Base-by-base conservation (phyloP, 768 basidiomycete genomes). In the Podaxis pistillaris region DNA sequence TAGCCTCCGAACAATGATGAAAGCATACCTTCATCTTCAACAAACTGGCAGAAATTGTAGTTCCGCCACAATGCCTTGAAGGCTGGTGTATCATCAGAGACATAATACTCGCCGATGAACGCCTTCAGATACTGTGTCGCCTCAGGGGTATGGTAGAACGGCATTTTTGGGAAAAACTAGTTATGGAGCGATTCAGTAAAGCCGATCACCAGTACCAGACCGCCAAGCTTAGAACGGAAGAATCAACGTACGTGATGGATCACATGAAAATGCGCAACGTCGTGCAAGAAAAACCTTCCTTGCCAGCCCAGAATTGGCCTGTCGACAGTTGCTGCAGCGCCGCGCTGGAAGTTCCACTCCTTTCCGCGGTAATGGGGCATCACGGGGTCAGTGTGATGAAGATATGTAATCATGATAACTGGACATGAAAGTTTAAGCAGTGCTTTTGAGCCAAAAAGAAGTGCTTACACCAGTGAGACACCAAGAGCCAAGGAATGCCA, bases 211-310 rank as follows among this genome's bases (percentile, higher is more conserved):
- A 64, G 17, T 36, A 63, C 60, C 37, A 46, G n/a, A 24, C 49
- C 30, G 33, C n/a, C 8, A 33, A 55, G 8, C 0, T n/a, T 51
- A 28, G 33, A 58, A 9, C 9, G 44, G 33, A 60, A 58, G 40
- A 54, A 30, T n/a, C 19, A 19, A 73, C 79, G 58, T 69, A 81
- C 82, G 68, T 87, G 86, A 67, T 87, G 86, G 47, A 86, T 74
- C 62, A 87, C 85, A 70, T 88, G 87, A 68, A 76, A 86, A 67
- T 87, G 86, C 2, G 84, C 83, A 15, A 87, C 83, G 66, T 85
- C 83, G 67, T 87, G 86, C n/a, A 88, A 74, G 77, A 87, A 87
- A 76, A 87, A 87, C 22, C 83, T 78, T 2, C 86, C 86, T 70
- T 84, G 82, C 84, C 84, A 86, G 11, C 86, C 86, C 13, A 88